phyloP scores from a whole-genome alignment of 495 filamentous ascomycete genomes.

The Xylaria castorea region DNA sequence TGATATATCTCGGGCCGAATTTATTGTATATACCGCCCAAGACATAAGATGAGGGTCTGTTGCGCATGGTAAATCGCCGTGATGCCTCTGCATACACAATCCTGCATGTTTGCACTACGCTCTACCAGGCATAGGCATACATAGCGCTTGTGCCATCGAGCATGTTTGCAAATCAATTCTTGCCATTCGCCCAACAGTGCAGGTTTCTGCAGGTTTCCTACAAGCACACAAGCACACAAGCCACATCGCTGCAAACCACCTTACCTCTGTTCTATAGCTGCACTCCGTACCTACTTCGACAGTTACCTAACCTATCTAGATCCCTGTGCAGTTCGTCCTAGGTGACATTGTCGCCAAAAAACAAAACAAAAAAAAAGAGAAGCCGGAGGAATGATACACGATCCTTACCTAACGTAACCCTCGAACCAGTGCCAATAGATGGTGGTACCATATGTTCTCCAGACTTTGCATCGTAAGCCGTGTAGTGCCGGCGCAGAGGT shows the following conservation, averaged over 20 bases:
- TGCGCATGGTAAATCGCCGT: not conserved
- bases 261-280: slow-evolving; percentile 1
- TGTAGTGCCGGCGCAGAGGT: slow-evolving; percentile 16
- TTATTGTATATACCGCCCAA: not conserved
- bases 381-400: not conserved
- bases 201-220: not conserved
- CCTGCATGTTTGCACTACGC: slow-evolving; percentile 3
- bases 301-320: slow-evolving; percentile 8
- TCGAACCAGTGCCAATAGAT: slow-evolving; percentile 14
- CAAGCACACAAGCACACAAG: not conserved
- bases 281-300: slow-evolving; percentile 19
- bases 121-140: not conserved
- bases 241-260: slow-evolving; percentile 7
- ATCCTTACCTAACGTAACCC: slow-evolving; percentile 11
- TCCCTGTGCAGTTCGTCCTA: not conserved
- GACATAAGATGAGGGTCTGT: not conserved
- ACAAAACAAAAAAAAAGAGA: too few relatives aligned
- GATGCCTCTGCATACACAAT: slow-evolving; percentile 3
- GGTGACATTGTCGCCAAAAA: not conserved
- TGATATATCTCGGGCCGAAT: slow-evolving; percentile 11
- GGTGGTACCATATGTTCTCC: not conserved
- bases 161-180: not conserved
- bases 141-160: not conserved
- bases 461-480: slow-evolving; percentile 16
- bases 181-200: slow-evolving; percentile 5